A percentile compares a stretch with the other conserved stretches of the same genome.
These are phyloP conservation scores for Aureobasidium leucospermi DNA, from an alignment of 2,329 filamentous ascomycete genomes.

Conservation along the genomic window DNA sequence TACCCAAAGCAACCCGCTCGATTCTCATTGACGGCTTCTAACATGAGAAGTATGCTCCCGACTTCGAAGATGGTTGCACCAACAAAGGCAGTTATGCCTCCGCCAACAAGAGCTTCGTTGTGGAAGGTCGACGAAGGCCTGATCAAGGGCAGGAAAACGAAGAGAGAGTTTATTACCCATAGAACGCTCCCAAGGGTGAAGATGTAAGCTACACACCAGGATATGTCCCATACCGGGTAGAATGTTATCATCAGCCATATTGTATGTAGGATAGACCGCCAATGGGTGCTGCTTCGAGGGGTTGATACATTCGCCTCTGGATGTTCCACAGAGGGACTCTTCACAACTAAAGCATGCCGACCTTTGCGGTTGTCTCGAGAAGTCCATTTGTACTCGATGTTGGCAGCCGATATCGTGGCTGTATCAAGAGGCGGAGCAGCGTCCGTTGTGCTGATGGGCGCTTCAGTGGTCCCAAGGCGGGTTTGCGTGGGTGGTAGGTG, in stretches of 20 bases:
- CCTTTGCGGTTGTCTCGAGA: conserved; percentile 40
- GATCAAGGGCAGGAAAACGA: conserved; percentile 54
- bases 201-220: conserved; percentile 46
- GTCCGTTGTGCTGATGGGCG: neutral
- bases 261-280: conserved; percentile 27
- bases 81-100: conserved; percentile 58
- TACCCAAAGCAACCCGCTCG: conserved; percentile 60
- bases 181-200: conserved; percentile 46
- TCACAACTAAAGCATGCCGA: conserved; percentile 31
- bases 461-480: neutral
- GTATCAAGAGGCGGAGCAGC: neutral
- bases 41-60: conserved; percentile 54
- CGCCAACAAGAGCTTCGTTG: conserved; percentile 46
- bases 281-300: conserved; percentile 29
- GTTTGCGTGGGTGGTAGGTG: neutral
- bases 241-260: conserved; percentile 43
- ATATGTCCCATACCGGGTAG: conserved; percentile 51
- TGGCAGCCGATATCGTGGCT: conserved; percentile 1
- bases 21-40: conserved; percentile 64
- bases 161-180: conserved; percentile 52
- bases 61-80: conserved; percentile 61
- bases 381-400: conserved; percentile 31
- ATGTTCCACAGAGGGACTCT: conserved; percentile 18
- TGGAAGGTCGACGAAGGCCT: conserved; percentile 47
- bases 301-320: conserved; percentile 21